Evolutionary conservation across 305 asterid species (phyloP), one percentile per base, ranked within the genome.

Genomic region (Solanum hybrid): DNA sequence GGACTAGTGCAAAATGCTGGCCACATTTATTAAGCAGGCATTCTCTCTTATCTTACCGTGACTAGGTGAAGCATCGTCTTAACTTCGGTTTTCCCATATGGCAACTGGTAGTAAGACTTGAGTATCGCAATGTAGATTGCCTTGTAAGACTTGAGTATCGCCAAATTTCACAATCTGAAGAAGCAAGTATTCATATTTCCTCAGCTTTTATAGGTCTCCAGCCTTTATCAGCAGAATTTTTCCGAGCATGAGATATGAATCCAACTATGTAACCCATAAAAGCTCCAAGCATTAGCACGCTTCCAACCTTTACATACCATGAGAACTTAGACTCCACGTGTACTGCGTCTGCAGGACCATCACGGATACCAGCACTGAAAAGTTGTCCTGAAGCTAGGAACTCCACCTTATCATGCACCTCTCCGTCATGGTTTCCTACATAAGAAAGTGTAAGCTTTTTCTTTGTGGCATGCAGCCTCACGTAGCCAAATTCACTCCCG

Each of bases 341-440:
- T 11, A 84, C 89, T 80, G 12, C 29, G 1, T 57, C 90, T 3
- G 45, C 88, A 80, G n/a, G 45, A 61, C 45, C 90, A 11, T 89
- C 91, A 68, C 27, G 87, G 33, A 10, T 41, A 33, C 24, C 91
- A 81, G 94, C 95, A 34, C 81, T 93, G 37, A 92, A 86, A 89
- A 72, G 94, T 81, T 89, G 95, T 39, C 96, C 97, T 0, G 99
- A 94, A 41, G 98, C 98, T 95, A 92, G 41, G 86, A 97, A 95
- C 93, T 94, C 98, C 87, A 97, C 97, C 81, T 4, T 88, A 89
- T 96, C 99, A 72, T 97, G 99, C 85, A 94, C 98, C 90, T 94
- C 94, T 0, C 98, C 99, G 7, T 97, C 99, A 87, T 97, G 98
- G 88, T 97, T 97, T 87, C 99, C 99, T 27, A 97, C 95, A 65